These are phyloP conservation scores for Backusella sp. DNA, from an alignment of 192 early-diverging fungal genomes.

Conservation along the genomic window DNA sequence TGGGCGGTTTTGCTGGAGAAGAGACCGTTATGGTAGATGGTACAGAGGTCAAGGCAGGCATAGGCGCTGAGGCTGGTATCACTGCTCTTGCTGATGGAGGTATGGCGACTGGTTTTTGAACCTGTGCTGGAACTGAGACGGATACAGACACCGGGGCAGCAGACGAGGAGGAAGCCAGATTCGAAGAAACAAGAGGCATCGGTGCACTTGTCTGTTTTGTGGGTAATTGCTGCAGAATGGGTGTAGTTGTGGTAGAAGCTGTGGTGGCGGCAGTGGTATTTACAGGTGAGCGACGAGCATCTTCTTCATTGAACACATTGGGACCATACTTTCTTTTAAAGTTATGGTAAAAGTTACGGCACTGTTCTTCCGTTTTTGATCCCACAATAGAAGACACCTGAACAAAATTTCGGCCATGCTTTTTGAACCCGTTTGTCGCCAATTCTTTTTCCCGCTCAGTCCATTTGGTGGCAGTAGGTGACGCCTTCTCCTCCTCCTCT, in stretches of 20 bases:
- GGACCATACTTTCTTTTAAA: conserved; percentile 67
- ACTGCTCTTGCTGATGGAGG: background rate
- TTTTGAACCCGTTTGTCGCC: conserved; percentile 63
- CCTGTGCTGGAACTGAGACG: background rate
- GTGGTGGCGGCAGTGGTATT: background rate
- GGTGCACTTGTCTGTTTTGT: background rate
- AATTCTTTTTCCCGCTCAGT: conserved; percentile 57
- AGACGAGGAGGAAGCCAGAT: background rate
- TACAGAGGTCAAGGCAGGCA: background rate
- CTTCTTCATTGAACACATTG: conserved; percentile 50
- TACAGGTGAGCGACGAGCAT: background rate
- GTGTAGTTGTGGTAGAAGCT: background rate
- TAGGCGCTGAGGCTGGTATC: background rate
- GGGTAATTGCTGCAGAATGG: background rate
- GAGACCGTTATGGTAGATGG: background rate
- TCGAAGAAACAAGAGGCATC: background rate
- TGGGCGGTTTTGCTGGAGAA: background rate
- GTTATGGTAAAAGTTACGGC: conserved; percentile 75
- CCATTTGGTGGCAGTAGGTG: conserved; percentile 45
- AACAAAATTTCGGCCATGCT: conserved; percentile 69
- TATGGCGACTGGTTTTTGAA: background rate
- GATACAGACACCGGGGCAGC: background rate
- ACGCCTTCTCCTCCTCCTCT: conserved; percentile 27
- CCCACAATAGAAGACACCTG: conserved; percentile 67
- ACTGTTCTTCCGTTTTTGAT: conserved; percentile 77